A percentile compares a stretch with the other conserved stretches of the same genome.
Evolutionary conservation across 768 basidiomycete species (phyloP).

Genomic region (Tephrocybe sp.): DNA sequence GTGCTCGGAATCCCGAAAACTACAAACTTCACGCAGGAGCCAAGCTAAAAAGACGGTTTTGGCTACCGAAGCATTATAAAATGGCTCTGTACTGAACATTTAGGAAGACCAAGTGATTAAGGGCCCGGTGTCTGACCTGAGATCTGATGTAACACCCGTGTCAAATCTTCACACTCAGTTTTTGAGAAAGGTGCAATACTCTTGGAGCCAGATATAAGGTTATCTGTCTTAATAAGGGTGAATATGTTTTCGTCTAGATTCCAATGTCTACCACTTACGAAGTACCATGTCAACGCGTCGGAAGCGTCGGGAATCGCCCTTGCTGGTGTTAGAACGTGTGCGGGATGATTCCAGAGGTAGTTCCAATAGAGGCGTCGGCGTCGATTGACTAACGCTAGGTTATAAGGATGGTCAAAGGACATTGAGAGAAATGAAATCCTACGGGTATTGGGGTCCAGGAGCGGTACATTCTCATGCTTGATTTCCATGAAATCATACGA

Average conservation of each 20-base stretch:
- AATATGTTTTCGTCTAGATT: background rate
- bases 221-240: constrained; percentile 35
- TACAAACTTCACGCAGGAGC: constrained; percentile 51
- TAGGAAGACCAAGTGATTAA: background rate
- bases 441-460: constrained; percentile 27
- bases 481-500: constrained; percentile 37
- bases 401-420: background rate
- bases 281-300: constrained; percentile 51
- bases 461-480: constrained; percentile 22
- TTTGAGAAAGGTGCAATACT: constrained; percentile 54
- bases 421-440: constrained; percentile 6
- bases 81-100: constrained; percentile 23
- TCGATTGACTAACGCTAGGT: constrained; percentile 34
- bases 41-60: constrained; percentile 47
- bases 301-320: constrained; percentile 43
- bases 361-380: constrained; percentile 51
- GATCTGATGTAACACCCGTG: constrained; percentile 36
- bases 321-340: constrained; percentile 39
- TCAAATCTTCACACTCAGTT: constrained; percentile 48
- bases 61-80: constrained; percentile 32
- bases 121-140: constrained; percentile 20
- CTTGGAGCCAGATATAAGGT: constrained; percentile 40
- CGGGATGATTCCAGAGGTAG: constrained; percentile 47
- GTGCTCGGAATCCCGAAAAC: constrained; percentile 42
- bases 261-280: constrained; percentile 25